Evolutionary conservation across 495 filamentous ascomycete genomes (phyloP), one percentile per base, ranked within the genome.

Genomic region (Annulohypoxylon bovei): DNA sequence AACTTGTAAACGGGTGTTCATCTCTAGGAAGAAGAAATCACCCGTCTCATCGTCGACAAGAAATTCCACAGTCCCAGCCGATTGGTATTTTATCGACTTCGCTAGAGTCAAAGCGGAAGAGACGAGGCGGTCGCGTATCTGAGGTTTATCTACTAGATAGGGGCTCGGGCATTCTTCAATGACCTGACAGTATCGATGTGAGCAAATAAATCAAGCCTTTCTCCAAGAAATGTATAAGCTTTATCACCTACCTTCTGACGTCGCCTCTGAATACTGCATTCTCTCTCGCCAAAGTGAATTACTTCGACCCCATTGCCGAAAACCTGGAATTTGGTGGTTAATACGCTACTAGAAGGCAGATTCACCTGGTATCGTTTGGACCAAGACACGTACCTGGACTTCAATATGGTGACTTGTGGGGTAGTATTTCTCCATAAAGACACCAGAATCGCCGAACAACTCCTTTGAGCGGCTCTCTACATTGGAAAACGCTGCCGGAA

Each of bases 1-100:
- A 27, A 91, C 89, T 63, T 91, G 89, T 7, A 90, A 77, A 33
- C 89, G 79, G 0, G 89, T 89, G 70, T 91, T 91, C 86, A 91
- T 88, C 70, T 91, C 89, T 4, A 91, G 79, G 65, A 91, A 91
- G 75, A 87, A 91, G 77, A 88, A 89, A 8, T 84, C 80, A 0
- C 81, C 82, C 0, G 82, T 83, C 33, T 80, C 76, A 58, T 88
- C 88, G 68, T 91, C 87, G 9, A 90, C 86, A 2, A 91, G 81
- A 70, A 84, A 91, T 70, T 91, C 88, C 12, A 91, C 81, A 0
- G 89, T 91, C 0, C 89, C 89, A 4, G 85, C 87, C 5, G 82
- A 86, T 12, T 76, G 80, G 62, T 91, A 90, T n/a, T 83, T 80
- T 28, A 90, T 81, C 3, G 80, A 82, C 49, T 82, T 76, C 1